phyloP scores from a whole-genome alignment of 2,329 filamentous ascomycete genomes.

The Alternaria solani region DNA sequence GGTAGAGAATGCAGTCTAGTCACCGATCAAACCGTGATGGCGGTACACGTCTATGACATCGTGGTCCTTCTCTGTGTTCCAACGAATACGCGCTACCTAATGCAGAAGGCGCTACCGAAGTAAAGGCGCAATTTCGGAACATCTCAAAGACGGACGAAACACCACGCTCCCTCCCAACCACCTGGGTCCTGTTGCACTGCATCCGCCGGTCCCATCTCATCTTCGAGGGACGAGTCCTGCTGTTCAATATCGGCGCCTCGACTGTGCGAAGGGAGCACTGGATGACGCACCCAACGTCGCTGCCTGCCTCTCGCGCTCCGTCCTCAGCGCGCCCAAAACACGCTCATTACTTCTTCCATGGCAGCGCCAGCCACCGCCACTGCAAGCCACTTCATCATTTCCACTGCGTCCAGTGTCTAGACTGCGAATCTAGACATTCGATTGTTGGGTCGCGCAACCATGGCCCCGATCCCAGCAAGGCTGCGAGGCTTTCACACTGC shows the following conservation, averaged over 20 bases:
- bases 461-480: no score
- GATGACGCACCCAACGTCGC: conserved; percentile 9
- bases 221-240: neutral
- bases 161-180: neutral
- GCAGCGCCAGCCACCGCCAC: neutral
- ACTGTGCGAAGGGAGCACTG: neutral
- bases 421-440: neutral
- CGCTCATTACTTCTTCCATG: neutral
- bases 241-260: neutral
- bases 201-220: neutral
- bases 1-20: neutral
- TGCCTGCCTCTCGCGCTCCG: neutral
- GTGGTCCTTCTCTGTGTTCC: neutral
- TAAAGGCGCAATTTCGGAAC: neutral
- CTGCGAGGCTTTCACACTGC: neutral
- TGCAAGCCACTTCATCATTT: neutral
- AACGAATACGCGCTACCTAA: neutral
- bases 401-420: neutral
- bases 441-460: neutral
- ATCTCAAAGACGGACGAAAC: neutral
- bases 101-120: neutral
- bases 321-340: neutral
- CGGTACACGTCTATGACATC: neutral
- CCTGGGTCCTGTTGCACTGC: neutral
- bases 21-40: neutral